Percentiles rank a stretch among this genome's conserved stretches.
These are phyloP conservation scores for Xanthoconium stramineum DNA, from an alignment of 768 basidiomycete species.

Conservation along the genomic window DNA sequence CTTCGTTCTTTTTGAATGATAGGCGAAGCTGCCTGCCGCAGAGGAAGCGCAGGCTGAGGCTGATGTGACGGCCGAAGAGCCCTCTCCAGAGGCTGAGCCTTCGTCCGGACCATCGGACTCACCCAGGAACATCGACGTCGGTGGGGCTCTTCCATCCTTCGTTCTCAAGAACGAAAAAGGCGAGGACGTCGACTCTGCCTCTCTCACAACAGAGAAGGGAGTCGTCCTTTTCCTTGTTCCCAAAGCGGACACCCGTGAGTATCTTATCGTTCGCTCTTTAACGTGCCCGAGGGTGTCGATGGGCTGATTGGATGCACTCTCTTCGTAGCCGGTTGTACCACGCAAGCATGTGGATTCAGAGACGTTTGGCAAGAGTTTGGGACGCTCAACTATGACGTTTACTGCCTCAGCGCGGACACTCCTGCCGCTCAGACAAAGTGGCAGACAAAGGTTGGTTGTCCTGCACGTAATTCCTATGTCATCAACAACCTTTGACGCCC, in stretches of 20 bases:
- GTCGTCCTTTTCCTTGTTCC: slow-evolving; percentile 81
- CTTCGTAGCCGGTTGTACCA: slow-evolving; percentile 78
- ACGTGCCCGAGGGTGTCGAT: neutral
- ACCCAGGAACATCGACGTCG: slow-evolving; percentile 52
- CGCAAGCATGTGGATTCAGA: slow-evolving; percentile 88
- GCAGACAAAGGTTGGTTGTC: slow-evolving; percentile 69
- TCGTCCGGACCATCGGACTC: neutral
- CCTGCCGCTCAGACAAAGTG: slow-evolving; percentile 75
- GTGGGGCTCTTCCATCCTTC: slow-evolving; percentile 70
- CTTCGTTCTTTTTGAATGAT: neutral
- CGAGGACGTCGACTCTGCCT: slow-evolving; percentile 68
- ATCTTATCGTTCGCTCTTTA: neutral
- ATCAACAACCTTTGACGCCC: slow-evolving; percentile 1
- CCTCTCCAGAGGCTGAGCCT: slow-evolving; percentile 1
- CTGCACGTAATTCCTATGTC: neutral
- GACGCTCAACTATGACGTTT: slow-evolving; percentile 61
- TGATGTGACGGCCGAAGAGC: slow-evolving; percentile 1
- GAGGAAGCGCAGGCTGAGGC: slow-evolving; percentile 2
- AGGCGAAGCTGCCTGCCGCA: slow-evolving; percentile 20
- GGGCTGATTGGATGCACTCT: slow-evolving; percentile 1
- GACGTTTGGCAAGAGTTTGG: slow-evolving; percentile 79
- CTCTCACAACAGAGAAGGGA: slow-evolving; percentile 65
- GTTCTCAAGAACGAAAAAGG: slow-evolving; percentile 82
- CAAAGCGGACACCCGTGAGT: slow-evolving; percentile 81
- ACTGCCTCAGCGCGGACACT: slow-evolving; percentile 80